A percentile compares a stretch with the other conserved stretches of the same genome.
Conservation (phyloP, 2,329 filamentous ascomycete species). For the Xylaria sp. region DNA sequence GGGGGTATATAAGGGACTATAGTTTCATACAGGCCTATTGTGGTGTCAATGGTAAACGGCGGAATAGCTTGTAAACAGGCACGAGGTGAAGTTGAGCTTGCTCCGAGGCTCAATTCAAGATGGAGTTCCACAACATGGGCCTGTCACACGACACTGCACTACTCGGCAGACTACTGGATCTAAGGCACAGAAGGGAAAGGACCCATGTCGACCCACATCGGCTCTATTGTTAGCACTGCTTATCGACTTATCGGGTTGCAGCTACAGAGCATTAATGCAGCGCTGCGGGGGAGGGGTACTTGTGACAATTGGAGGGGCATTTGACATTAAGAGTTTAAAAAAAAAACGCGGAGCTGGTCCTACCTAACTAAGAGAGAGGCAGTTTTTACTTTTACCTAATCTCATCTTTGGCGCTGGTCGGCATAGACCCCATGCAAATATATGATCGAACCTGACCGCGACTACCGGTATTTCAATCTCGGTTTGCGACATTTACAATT, state of each 20-base stretch:
- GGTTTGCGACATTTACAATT: background rate
- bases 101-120: conserved; percentile 33
- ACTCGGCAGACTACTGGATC: conserved; percentile 2
- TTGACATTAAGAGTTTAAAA: conserved; percentile 1
- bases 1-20: background rate
- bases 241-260: conserved; percentile 40
- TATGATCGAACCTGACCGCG: background rate
- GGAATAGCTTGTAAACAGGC: background rate
- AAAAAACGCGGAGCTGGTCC: conserved; percentile 34
- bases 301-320: conserved; percentile 42
- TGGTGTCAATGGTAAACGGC: conserved; percentile 3
- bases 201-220: background rate
- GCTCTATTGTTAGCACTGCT: conserved; percentile 6
- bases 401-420: conserved; percentile 2
- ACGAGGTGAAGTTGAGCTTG: conserved; percentile 22
- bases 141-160: background rate
- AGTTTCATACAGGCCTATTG: background rate
- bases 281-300: conserved; percentile 47
- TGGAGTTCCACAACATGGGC: conserved; percentile 27
- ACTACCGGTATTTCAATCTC: background rate
- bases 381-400: conserved; percentile 16
- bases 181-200: background rate
- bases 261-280: conserved; percentile 4
- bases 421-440: background rate
- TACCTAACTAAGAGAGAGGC: background rate